A percentile compares a stretch with the other conserved stretches of the same genome.
Evolutionary conservation across 1,284 basidiomycete genomes (phyloP).

Genomic region (Sanghuangporus sanghuang): DNA sequence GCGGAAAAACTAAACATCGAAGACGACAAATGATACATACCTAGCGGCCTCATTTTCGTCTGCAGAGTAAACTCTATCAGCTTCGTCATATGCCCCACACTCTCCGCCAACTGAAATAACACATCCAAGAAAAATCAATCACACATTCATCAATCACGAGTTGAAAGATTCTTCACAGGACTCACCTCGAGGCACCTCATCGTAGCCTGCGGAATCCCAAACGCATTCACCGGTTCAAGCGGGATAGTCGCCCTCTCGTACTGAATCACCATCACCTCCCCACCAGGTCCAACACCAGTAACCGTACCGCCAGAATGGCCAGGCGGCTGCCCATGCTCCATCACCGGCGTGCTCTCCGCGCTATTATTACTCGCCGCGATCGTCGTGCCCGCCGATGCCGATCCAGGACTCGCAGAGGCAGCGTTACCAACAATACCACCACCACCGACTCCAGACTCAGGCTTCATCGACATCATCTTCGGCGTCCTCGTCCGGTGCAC

Average conservation of each 20-base stretch:
- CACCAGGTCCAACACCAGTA: slow-evolving; percentile 22
- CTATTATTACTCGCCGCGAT: slow-evolving; percentile 18
- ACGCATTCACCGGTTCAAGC: slow-evolving; percentile 75
- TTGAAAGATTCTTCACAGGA: slow-evolving; percentile 16
- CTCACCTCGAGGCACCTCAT: slow-evolving; percentile 78
- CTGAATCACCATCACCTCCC: slow-evolving; percentile 47
- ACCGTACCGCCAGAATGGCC: not conserved
- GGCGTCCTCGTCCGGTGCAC: slow-evolving; percentile 37
- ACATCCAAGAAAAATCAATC: slow-evolving; percentile 11
- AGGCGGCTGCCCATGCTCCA: slow-evolving; percentile 2
- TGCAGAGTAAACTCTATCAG: slow-evolving; percentile 61
- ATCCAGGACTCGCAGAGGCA: slow-evolving; percentile 2
- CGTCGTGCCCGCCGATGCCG: not conserved
- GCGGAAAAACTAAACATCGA: not conserved
- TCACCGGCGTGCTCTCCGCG: slow-evolving; percentile 10
- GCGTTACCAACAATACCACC: not conserved
- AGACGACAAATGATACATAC: slow-evolving; percentile 36
- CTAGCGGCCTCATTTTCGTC: slow-evolving; percentile 50
- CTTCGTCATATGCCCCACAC: slow-evolving; percentile 69
- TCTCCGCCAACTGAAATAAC: slow-evolving; percentile 59
- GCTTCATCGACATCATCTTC: slow-evolving; percentile 29
- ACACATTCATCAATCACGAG: not conserved
- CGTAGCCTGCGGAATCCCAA: slow-evolving; percentile 79
- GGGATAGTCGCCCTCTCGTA: slow-evolving; percentile 62
- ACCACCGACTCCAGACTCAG: slow-evolving; percentile 17